Percentiles rank a stretch among this genome's conserved stretches.
phyloP scores from a whole-genome alignment of 208 protist genomes.

The Giardia muris region DNA sequence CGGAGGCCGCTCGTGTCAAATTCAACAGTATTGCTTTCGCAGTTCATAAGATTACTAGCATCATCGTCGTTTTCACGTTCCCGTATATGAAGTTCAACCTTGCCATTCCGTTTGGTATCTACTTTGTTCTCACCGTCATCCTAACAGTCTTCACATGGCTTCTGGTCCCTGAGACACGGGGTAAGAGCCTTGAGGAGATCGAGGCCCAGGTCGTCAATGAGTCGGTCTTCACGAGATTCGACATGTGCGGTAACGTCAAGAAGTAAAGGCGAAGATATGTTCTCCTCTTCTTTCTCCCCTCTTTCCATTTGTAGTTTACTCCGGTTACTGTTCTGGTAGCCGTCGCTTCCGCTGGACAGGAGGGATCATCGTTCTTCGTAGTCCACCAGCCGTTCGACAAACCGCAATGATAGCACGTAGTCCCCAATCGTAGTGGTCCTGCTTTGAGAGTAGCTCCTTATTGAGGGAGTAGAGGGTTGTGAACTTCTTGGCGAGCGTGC shows the following conservation, averaged over 20 bases:
- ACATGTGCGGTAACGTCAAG: neutral
- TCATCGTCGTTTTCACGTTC: slow-evolving; percentile 20
- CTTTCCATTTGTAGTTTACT: no score
- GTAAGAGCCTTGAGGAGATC: neutral
- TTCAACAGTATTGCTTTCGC: neutral
- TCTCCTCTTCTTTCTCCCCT: no score
- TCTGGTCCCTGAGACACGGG: slow-evolving; percentile 3
- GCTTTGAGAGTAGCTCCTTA: slow-evolving; percentile 79
- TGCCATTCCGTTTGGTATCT: neutral
- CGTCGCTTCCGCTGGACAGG: neutral
- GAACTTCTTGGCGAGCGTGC: slow-evolving; percentile 82
- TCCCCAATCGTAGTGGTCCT: slow-evolving; percentile 95
- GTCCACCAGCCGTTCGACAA: slow-evolving; percentile 76
- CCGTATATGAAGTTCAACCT: neutral
- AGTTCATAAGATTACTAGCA: neutral
- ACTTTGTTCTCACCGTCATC: neutral
- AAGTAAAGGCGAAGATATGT: no score
- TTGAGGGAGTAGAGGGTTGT: slow-evolving; percentile 83
- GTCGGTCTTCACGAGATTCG: neutral
- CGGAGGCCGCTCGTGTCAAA: neutral
- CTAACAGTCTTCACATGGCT: neutral
- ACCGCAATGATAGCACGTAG: slow-evolving; percentile 91
- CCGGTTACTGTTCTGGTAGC: no score
- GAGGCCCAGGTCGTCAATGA: neutral
- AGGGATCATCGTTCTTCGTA: slow-evolving; percentile 55